These are phyloP conservation scores for Botryosphaeria agaves DNA, from an alignment of 2,329 filamentous ascomycete species.

Conservation along the genomic window DNA sequence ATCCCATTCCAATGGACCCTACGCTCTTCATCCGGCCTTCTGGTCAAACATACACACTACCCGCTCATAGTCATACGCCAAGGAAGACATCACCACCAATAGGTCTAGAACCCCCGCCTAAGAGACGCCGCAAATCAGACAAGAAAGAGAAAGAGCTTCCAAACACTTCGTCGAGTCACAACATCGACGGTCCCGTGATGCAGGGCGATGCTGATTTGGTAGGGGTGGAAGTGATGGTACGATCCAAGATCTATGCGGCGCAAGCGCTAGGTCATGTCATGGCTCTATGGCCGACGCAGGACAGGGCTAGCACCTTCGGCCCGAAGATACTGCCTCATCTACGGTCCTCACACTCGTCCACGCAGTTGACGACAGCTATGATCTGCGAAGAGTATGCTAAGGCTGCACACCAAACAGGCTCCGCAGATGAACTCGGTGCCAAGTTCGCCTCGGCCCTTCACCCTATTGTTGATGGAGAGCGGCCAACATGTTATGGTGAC, in stretches of 20 bases:
- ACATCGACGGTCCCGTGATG: constrained; percentile 96
- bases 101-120: constrained; percentile 44
- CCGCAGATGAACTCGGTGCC: constrained; percentile 31
- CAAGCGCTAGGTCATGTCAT: constrained; percentile 76
- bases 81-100: constrained; percentile 20
- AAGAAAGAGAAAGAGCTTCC: constrained; percentile 55
- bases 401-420: constrained; percentile 16
- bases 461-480: constrained; percentile 62
- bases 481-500: constrained; percentile 72
- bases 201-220: constrained; percentile 92
- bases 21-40: constrained; percentile 86
- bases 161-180: constrained; percentile 58
- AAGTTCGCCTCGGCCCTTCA: constrained; percentile 50
- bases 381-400: constrained; percentile 80
- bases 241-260: constrained; percentile 76
- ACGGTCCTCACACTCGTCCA: constrained; percentile 60
- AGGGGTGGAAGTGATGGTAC: constrained; percentile 70
- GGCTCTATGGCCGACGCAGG: constrained; percentile 49
- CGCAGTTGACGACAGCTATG: constrained; percentile 68
- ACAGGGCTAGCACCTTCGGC: constrained; percentile 45
- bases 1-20: constrained; percentile 84
- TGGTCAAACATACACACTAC: constrained; percentile 57
- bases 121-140: constrained; percentile 69
- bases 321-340: constrained; percentile 48
- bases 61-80: constrained; percentile 12